Evolutionary conservation across 176 grass and related monocot species (phyloP), one percentile per base, ranked within the genome.

Genomic region (Triticum turgidum): DNA sequence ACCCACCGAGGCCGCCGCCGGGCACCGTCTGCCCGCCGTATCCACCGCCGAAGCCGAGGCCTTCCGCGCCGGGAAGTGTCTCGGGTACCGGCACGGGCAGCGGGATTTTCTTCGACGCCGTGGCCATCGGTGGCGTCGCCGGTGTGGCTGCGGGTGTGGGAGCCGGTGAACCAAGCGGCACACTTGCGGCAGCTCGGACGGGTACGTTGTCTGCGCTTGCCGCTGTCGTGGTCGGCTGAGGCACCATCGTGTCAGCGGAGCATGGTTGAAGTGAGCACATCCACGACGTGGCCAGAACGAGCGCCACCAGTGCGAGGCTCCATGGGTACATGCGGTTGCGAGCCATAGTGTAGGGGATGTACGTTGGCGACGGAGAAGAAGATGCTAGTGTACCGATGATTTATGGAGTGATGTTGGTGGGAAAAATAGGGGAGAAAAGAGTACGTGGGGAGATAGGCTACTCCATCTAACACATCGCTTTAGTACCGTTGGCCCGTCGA

Each of bases 1-100:
- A 84, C n/a, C 87, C 84, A 0, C 88, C 88, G 61, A 85, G 63
- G 7, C 88, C 88, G 11, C 73, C 73, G 24, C 24, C 44, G 6
- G 73, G 73, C 1, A 76, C 73, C 0, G 44, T 52, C 14, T 76
- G 73, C 44, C 73, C 73, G 14, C 73, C 73, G 73, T 76, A 76
- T 0, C 82, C 88, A 0, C 82, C 77, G 11, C 78, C 78, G 71
- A 80, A 82, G 61, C 88, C 83, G 0, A 76, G 14, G 4, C 45
- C 73, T 76, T 44, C 73, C 0, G 44, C 42, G 25, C 13, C 47
- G 14, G 73, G 73, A 17, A 76, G 7, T 4, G 59, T 61, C 7
- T 73, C 85, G 0, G 24, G 64, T 25, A 37, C 0, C 9, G 74
- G 51, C 4, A 34, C 34, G 5, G 35, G 35, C 9, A 72, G 2